A percentile compares a stretch with the other conserved stretches of the same genome.
Conservation (phyloP, 495 filamentous ascomycete genomes). For the Aspergillus coremiiformis region DNA sequence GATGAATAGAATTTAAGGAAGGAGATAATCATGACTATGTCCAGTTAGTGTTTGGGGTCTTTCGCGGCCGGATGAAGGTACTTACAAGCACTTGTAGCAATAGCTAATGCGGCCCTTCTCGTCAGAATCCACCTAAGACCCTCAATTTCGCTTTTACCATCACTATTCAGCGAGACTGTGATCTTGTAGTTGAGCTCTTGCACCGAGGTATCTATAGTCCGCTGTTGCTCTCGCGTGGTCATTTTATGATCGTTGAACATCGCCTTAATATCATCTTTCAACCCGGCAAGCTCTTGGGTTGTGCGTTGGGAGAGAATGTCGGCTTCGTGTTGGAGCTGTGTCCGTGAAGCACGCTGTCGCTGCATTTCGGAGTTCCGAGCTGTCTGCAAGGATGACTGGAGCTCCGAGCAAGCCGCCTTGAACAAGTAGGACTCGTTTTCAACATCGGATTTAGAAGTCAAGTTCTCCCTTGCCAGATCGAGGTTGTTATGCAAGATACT, state of each 20-base stretch:
- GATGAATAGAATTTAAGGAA: conserved; percentile 41
- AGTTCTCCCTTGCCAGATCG: conserved; percentile 62
- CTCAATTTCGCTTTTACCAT: conserved; percentile 85
- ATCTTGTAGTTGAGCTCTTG: conserved; percentile 94
- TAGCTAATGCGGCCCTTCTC: conserved; percentile 72
- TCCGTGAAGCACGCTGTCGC: conserved; percentile 71
- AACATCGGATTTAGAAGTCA: conserved; percentile 72
- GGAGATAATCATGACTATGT: conserved; percentile 39
- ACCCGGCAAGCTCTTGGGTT: conserved; percentile 64
- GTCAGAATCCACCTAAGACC: conserved; percentile 86
- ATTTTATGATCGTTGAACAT: conserved; percentile 97
- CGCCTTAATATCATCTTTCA: conserved; percentile 87
- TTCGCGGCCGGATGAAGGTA: not conserved
- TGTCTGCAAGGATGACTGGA: conserved; percentile 67
- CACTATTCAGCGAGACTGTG: conserved; percentile 74
- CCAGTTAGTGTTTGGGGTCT: conserved; percentile 16
- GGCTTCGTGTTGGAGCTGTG: conserved; percentile 83
- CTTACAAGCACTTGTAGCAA: conserved; percentile 45
- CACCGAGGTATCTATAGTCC: conserved; percentile 72
- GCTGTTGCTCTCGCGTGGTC: conserved; percentile 77
- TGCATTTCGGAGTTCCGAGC: conserved; percentile 47
- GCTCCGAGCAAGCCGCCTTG: conserved; percentile 85
- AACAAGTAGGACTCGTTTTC: conserved; percentile 93
- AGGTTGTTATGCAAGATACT: conserved; percentile 69
- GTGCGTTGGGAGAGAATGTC: conserved; percentile 81